Base-by-base conservation (phyloP, 2,329 filamentous ascomycete species). In the Cadophora malorum region DNA sequence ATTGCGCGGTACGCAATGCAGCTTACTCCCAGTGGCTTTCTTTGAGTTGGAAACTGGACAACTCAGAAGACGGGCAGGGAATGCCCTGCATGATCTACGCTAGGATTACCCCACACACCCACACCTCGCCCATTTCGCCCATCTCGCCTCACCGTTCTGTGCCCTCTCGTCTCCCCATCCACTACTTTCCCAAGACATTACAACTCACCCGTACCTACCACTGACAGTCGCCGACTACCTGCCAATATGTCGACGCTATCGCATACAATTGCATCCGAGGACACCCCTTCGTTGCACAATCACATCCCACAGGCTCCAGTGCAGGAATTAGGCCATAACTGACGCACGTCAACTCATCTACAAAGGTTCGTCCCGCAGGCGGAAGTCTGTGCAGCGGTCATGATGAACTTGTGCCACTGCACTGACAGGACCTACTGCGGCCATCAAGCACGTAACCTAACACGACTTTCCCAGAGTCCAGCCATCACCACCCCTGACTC, bases 61-160 rank as follows among this genome's bases (percentile, higher is more conserved):
- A 33, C 49, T 55, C 52, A 55, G 31, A 55, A 45, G 25, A 23
- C 6, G 10, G 23, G 38, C 38, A 64, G 69, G 67, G 64, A 67
- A 14, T 63, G 55, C 67, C 70, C 67, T 73, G 71, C 56, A 65
- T 35, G 70, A 73, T 73, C 72, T 61, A 16, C 68, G 21, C 38
- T 61, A 68, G 53, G 70, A 71, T 69, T 23, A 53, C 63, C 59
- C 49, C 58, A 64, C 53, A 55, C 35, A 38, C 35, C 35, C 35
- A 38, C 35, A 38, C 35, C 35, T 10, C 41, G 16, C 41, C 12
- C 41, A 45, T 45, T 12, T 45, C 35, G 35, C 58, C 21, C 41
- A 47, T 47, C 53, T 56, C 55, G 50, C 50, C 60, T 66, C 64
- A 62, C 59, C 63, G 60, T 67, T 63, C 67, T 21, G 58, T 47